Base-by-base conservation (phyloP, 106 monocot species). In the Acorus gramineus region DNA sequence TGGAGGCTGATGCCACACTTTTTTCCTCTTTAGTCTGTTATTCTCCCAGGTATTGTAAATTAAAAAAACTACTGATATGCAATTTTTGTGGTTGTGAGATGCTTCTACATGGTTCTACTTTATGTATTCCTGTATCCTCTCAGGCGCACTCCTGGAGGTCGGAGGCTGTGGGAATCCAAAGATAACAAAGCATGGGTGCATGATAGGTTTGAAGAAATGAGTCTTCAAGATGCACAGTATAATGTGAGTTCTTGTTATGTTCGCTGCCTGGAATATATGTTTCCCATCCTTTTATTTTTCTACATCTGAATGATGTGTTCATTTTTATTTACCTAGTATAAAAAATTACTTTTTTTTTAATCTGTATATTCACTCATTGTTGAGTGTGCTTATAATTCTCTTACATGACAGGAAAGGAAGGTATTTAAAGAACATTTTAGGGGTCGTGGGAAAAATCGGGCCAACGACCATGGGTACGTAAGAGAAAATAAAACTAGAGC, bases 151-250 rank as follows among this genome's bases (percentile, higher is more conserved):
- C 68, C 69, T 69, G 87, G 85, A 64, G 84, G 81, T 44, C 71
- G 76, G 44, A 92, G 71, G 47, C 57, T 99, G 77, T 92, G 98
- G 98, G 89, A 99, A 69, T 73, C 92, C 2, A 86, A 84, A 72
- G 98, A 99, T 75, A 86, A 99, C 11, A 74, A 68, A 28, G 85
- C 84, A 7, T 99, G 98, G 98, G 88, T 92, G 59, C 98, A 99
- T 92, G 98, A 99, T 71, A 83, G 88, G 77, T 99, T 99, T 86
- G 92, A 99, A 69, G 98, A 99, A 66, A 81, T 92, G 92, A 92
- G 77, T 66, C 14, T 91, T 48, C 78, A 92, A 14, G 87, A 88
- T 77, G 7, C 74, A 49, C 78, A 46, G 4, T 28, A 63, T 78
- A 76, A 76, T 64, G 85, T 89, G 52, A 66, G 48, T 50, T 62